These are phyloP conservation scores for Amauroascus verrucosus DNA, from an alignment of 2,329 filamentous ascomycete genomes.

Conservation along the genomic window DNA sequence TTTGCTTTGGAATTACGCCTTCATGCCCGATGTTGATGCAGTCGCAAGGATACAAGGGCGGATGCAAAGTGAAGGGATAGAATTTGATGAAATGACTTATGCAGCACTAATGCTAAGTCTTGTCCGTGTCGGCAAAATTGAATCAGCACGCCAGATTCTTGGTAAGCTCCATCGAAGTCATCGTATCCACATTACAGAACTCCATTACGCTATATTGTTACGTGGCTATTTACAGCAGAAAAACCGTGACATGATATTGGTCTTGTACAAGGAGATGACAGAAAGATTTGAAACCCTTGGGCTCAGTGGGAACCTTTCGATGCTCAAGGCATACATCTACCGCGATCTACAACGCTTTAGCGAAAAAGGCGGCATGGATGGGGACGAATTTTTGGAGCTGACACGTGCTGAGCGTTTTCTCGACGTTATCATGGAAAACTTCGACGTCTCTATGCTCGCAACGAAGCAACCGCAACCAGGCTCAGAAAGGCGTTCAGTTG, in stretches of 20 bases:
- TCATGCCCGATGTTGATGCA: slow-evolving; percentile 48
- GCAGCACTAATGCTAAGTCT: slow-evolving; percentile 52
- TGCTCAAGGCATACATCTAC: slow-evolving; percentile 28
- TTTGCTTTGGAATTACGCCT: slow-evolving; percentile 59
- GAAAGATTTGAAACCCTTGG: slow-evolving; percentile 28
- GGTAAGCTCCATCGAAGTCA: slow-evolving; percentile 30
- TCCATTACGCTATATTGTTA: slow-evolving; percentile 40
- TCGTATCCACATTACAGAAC: slow-evolving; percentile 31
- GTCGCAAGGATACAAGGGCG: slow-evolving; percentile 44
- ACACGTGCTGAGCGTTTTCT: slow-evolving; percentile 31
- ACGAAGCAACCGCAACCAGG: slow-evolving; percentile 34
- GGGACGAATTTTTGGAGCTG: slow-evolving; percentile 19
- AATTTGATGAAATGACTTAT: slow-evolving; percentile 49
- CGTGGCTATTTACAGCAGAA: slow-evolving; percentile 42
- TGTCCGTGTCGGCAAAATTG: slow-evolving; percentile 42
- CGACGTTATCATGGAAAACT: slow-evolving; percentile 29
- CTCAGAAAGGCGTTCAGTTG: slow-evolving; percentile 24
- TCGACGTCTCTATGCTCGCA: slow-evolving; percentile 34
- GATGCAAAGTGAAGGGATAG: slow-evolving; percentile 45
- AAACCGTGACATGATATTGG: slow-evolving; percentile 40
- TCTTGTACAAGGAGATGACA: slow-evolving; percentile 39
- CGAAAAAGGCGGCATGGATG: slow-evolving; percentile 15
- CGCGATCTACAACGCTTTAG: slow-evolving; percentile 25
- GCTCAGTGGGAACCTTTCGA: slow-evolving; percentile 28
- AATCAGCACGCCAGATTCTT: slow-evolving; percentile 46